Evolutionary conservation across 140 eudicot species (phyloP).

Genomic region (Erigeron philadelphicus): DNA sequence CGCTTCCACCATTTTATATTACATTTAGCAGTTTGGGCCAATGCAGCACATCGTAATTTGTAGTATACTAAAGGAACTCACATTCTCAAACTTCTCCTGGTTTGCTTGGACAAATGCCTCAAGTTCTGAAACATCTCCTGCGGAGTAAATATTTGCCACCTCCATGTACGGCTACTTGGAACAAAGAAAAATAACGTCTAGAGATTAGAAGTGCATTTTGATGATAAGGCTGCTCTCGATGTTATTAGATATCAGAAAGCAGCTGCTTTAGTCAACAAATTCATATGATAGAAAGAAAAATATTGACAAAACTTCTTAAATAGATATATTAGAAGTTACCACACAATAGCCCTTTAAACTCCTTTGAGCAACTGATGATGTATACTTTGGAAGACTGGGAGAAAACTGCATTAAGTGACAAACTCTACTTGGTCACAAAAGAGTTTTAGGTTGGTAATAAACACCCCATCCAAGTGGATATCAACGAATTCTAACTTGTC

Average conservation of each 20-base stretch:
- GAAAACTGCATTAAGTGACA: slow-evolving; percentile 57
- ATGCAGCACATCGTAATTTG: background rate
- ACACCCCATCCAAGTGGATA: slow-evolving; percentile 1
- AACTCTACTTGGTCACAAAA: slow-evolving; percentile 8
- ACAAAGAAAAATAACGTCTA: slow-evolving; percentile 17
- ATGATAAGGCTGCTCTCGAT: slow-evolving; percentile 13
- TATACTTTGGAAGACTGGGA: slow-evolving; percentile 68
- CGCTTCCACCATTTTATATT: background rate
- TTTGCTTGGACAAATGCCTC: slow-evolving; percentile 51
- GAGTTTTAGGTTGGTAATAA: background rate
- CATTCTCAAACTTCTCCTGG: slow-evolving; percentile 70
- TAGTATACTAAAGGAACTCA: slow-evolving; percentile 37
- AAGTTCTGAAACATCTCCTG: slow-evolving; percentile 72
- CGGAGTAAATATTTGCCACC: slow-evolving; percentile 58
- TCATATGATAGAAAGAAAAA: no score
- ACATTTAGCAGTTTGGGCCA: background rate
- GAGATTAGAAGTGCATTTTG: slow-evolving; percentile 5
- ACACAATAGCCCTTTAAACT: slow-evolving; percentile 68
- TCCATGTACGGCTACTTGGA: slow-evolving; percentile 70
- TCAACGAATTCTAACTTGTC: background rate
- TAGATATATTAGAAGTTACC: slow-evolving; percentile 40
- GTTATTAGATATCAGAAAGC: background rate
- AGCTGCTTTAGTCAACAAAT: no score
- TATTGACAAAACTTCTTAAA: background rate
- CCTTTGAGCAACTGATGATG: slow-evolving; percentile 96